Base-by-base conservation (phyloP, 345 rosid species). In the Eucalyptus tenuipes region DNA sequence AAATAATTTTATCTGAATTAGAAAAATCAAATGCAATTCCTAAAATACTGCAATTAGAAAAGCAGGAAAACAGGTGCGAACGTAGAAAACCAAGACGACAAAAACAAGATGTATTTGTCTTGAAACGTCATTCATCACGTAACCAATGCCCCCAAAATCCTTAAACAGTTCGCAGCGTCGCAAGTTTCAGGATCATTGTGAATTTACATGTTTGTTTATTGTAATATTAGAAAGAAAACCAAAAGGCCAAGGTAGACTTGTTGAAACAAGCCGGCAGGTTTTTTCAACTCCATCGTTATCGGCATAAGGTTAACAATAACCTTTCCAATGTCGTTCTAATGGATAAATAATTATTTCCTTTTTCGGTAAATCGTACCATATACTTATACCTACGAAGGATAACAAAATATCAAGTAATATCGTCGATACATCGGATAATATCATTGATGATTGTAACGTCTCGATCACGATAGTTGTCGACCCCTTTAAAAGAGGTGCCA, bases 391-490 rank as follows among this genome's bases (percentile, higher is more conserved):
- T 13, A 71, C 1, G 13, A 71, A 18, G 47, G 5, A 75, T 6
- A 22, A 75, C 44, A 33, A 71, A 71, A 33, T 1, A 33, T 31
- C 44, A 17, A 31, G 80, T 8, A 3, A 71, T 71, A 71, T 9
- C 1, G 3, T 68, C 2, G 13, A 68, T 5, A 68, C 44, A 33
- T 68, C 2, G 0, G 7, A 33, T 33, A 33, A 68, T 18, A 33
- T 37, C 44, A 71, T 40, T 17, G 3, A 3, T 2, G 6, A 33
- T 17, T 17, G 22, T 10, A 17, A 33, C 2, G 44, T 33, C 44
- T 22, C 1, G 2, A 18, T 71, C 81, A 10, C 2, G 2, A 40
- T 20, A 5, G 16, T 47, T 20, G 84, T 40, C 16, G 0, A 75
- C 9, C 29, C 15, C 22, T 37, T 71, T 6, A 61, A 6, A 37